Evolutionary conservation across 208 protist genomes (phyloP).

Genomic region (Herpetomonas samuelpessoai): DNA sequence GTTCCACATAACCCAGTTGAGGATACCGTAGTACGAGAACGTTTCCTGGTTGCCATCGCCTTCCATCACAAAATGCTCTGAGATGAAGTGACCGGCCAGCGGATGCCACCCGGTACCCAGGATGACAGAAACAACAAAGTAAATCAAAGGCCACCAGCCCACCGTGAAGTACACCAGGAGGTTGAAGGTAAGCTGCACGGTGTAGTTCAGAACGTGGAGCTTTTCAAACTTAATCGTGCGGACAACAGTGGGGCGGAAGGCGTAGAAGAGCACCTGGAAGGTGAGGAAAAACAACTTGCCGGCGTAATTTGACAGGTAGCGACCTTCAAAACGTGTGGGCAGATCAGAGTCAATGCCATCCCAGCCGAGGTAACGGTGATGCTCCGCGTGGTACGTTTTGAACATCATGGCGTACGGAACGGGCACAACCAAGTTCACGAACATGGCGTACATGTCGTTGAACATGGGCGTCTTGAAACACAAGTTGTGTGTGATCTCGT

Average conservation of each 20-base stretch:
- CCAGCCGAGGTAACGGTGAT: conserved; percentile 92
- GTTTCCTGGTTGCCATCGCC: conserved; percentile 88
- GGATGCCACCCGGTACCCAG: conserved; percentile 90
- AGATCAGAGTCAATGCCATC: conserved; percentile 88
- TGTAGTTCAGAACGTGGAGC: conserved; percentile 54
- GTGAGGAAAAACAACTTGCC: conserved; percentile 85
- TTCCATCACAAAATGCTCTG: conserved; percentile 92
- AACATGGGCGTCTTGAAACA: conserved; percentile 63
- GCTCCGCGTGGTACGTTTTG: conserved; percentile 91
- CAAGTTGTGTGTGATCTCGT: conserved; percentile 91
- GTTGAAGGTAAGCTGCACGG: conserved; percentile 40
- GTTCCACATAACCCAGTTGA: conserved; percentile 93
- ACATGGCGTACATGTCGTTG: conserved; percentile 83
- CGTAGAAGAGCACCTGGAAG: conserved; percentile 91
- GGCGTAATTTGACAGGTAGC: conserved; percentile 53
- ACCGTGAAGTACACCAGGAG: conserved; percentile 41
- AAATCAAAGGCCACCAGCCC: conserved; percentile 66
- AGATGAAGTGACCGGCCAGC: conserved; percentile 89
- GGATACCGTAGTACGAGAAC: conserved; percentile 95
- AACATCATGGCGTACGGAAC: conserved; percentile 92
- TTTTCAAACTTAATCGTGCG: conserved; percentile 54
- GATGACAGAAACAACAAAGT: conserved; percentile 73
- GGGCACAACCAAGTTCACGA: conserved; percentile 86
- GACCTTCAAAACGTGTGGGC: conserved; percentile 71
- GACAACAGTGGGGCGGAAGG: conserved; percentile 76